Percentiles rank a stretch among this genome's conserved stretches.
Evolutionary conservation across 352 stramenopile genomes (phyloP).

Genomic region (Globisporangium irregulare): DNA sequence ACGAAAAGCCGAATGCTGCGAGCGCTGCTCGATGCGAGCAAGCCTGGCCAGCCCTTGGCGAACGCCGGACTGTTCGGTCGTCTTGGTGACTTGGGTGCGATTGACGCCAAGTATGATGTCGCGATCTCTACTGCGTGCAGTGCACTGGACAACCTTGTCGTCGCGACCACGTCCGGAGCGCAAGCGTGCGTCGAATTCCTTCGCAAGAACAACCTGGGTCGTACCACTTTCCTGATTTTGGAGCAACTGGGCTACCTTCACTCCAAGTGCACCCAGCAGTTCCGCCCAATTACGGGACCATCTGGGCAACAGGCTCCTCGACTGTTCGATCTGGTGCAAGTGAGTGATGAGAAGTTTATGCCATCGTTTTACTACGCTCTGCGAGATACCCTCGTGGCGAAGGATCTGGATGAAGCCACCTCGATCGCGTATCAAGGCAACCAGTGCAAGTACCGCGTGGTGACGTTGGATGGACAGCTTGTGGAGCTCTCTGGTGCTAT

Average conservation of each 20-base stretch:
- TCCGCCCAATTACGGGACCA: constrained; percentile 46
- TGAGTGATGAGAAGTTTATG: constrained; percentile 87
- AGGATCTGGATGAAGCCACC: constrained; percentile 92
- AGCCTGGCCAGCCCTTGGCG: constrained; percentile 87
- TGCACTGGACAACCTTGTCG: constrained; percentile 96
- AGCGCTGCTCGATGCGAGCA: constrained; percentile 90
- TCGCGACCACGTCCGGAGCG: constrained; percentile 94
- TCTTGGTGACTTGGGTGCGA: constrained; percentile 96
- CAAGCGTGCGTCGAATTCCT: constrained; percentile 96
- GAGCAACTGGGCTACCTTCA: constrained; percentile 92
- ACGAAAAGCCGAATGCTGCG: constrained; percentile 81
- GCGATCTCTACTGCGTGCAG: constrained; percentile 97
- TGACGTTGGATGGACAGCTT: constrained; percentile 97
- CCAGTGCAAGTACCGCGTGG: constrained; percentile 94
- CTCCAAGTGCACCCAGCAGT: constrained; percentile 64
- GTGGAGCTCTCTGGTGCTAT: constrained; percentile 99
- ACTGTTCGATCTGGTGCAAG: constrained; percentile 88
- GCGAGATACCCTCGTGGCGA: constrained; percentile 96
- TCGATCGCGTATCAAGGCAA: constrained; percentile 90
- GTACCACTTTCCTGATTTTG: constrained; percentile 98
- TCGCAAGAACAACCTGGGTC: constrained; percentile 92
- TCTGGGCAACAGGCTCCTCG: constrained; percentile 51
- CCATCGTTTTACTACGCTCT: constrained; percentile 96
- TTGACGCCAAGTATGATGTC: constrained; percentile 96
- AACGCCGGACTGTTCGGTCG: constrained; percentile 93